Evolutionary conservation across 2,329 filamentous ascomycete species (phyloP).

Genomic region (Colletotrichum sp.): DNA sequence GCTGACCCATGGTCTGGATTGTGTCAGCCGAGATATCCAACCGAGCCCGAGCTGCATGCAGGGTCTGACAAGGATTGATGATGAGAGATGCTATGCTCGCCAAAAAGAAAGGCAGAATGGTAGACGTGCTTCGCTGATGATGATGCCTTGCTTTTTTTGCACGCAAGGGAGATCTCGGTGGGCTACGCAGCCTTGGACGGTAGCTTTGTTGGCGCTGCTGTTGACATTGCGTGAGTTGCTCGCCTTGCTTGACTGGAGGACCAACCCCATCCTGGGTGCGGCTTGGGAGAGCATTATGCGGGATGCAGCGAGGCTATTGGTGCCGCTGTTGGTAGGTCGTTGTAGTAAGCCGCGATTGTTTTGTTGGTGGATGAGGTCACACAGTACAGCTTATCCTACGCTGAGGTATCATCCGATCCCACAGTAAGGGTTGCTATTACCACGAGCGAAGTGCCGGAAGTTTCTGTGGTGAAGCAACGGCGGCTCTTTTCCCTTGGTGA

Average conservation of each 20-base stretch:
- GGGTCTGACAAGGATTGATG: slow-evolving; percentile 4
- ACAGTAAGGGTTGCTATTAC: not conserved
- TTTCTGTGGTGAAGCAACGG: not conserved
- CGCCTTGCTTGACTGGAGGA: not conserved
- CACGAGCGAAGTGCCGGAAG: not conserved
- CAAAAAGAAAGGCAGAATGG: not conserved
- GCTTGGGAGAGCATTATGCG: not conserved
- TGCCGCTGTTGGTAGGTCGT: not conserved
- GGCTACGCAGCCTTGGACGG: not conserved
- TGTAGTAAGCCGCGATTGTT: not conserved
- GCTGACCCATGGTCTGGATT: not conserved
- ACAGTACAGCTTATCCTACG: not conserved
- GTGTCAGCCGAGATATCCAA: not conserved
- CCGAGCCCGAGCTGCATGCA: slow-evolving; percentile 13
- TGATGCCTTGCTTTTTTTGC: not conserved
- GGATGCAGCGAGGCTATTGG: not conserved
- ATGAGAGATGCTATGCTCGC: not conserved
- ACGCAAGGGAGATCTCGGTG: not conserved
- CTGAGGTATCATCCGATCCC: not conserved
- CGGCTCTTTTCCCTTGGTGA: rapidly evolving
- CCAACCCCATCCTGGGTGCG: not conserved
- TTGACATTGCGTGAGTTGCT: not conserved
- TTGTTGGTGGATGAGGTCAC: slow-evolving; percentile 9
- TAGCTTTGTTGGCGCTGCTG: not conserved
- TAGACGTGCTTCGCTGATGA: not conserved